These are phyloP conservation scores for Pleurotus tuoliensis DNA, from an alignment of 768 basidiomycete species.

Conservation along the genomic window DNA sequence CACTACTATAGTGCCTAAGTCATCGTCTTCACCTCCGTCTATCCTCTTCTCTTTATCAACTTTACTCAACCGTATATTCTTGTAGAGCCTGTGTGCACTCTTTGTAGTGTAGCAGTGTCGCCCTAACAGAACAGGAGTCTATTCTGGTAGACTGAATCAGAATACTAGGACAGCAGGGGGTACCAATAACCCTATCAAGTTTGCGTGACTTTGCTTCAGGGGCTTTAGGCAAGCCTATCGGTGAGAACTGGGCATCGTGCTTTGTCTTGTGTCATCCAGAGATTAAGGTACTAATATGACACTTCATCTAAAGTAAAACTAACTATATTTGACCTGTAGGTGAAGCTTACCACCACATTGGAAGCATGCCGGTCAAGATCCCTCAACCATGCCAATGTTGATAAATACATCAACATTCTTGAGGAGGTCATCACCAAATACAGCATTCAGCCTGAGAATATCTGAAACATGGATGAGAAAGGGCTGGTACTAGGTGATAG, in stretches of 20 bases:
- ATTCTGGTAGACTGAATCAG: neutral
- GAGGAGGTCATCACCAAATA: conserved; percentile 14
- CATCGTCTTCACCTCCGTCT: too few relatives aligned
- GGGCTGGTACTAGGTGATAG: conserved; percentile 15
- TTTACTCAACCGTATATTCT: too few relatives aligned
- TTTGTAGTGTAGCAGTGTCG: too few relatives aligned
- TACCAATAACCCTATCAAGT: neutral
- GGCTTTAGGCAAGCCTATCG: conserved; percentile 10
- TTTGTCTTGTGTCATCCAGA: conserved; percentile 15
- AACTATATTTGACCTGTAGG: conserved; percentile 2
- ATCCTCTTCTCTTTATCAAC: too few relatives aligned
- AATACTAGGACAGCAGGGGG: neutral
- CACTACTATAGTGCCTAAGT: too few relatives aligned
- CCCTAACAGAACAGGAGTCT: neutral
- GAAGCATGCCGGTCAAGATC: conserved; percentile 23
- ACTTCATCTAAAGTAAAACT: neutral
- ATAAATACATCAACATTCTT: conserved; percentile 17
- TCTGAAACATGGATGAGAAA: conserved; percentile 35
- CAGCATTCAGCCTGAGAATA: conserved; percentile 24
- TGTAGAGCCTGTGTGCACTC: too few relatives aligned
- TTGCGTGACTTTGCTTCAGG: conserved; percentile 2
- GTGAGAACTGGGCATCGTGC: conserved; percentile 10
- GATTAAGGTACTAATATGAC: conserved; percentile 4
- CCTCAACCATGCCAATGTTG: conserved; percentile 18
- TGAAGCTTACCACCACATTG: conserved; percentile 10